phyloP scores from a whole-genome alignment of 2,329 filamentous ascomycete genomes.

The Rhynchosporium graminicola region DNA sequence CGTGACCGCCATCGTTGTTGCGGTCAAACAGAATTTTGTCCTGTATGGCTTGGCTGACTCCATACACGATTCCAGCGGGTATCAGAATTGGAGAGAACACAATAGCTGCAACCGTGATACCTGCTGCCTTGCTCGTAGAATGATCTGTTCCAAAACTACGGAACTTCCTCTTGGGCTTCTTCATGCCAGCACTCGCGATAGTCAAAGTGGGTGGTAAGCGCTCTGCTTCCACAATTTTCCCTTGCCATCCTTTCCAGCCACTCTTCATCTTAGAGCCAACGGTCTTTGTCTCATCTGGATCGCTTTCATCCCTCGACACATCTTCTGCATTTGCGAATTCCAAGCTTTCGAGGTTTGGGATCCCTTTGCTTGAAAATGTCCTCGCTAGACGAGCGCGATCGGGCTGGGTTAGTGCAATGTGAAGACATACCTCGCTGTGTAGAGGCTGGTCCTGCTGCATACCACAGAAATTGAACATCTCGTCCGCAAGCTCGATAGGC shows the following conservation, averaged over 20 bases:
- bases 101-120: background rate
- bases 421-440: slow-evolving; percentile 18
- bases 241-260: background rate
- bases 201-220: background rate
- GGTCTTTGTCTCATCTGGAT: background rate
- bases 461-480: slow-evolving; percentile 18
- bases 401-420: slow-evolving; percentile 18
- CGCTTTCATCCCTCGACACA: background rate
- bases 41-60: background rate
- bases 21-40: background rate
- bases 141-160: background rate
- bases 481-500: slow-evolving; percentile 19
- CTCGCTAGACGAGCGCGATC: slow-evolving; percentile 5
- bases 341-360: slow-evolving; percentile 17
- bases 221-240: background rate
- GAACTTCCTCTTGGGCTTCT: background rate
- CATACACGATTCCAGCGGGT: background rate
- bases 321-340: slow-evolving; percentile 14
- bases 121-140: background rate
- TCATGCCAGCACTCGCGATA: background rate
- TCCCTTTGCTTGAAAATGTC: slow-evolving; percentile 17
- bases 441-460: slow-evolving; percentile 14
- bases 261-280: slow-evolving; percentile 1
- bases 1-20: background rate
- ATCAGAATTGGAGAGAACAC: background rate